Percentiles rank a stretch among this genome's conserved stretches.
These are phyloP conservation scores for Apiospora hydei DNA, from an alignment of 2,329 filamentous ascomycete species.

Conservation along the genomic window DNA sequence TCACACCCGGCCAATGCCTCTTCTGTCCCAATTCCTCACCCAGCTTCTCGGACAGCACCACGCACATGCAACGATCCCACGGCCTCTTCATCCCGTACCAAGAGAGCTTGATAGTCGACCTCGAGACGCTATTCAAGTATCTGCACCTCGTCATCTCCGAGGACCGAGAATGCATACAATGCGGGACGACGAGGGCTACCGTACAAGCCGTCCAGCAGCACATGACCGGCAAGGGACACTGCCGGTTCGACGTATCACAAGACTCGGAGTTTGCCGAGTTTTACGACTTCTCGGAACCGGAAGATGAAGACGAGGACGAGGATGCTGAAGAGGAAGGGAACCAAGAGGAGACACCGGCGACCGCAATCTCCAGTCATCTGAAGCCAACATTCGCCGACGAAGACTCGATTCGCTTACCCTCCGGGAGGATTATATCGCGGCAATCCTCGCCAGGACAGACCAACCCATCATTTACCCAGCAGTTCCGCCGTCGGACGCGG, in stretches of 20 bases:
- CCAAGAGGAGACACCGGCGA: constrained; percentile 23
- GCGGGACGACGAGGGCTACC: constrained; percentile 51
- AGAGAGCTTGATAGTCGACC: constrained; percentile 51
- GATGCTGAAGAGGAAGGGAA: constrained; percentile 25
- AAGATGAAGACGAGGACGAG: constrained; percentile 26
- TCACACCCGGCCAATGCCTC: constrained; percentile 37
- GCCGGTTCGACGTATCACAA: constrained; percentile 35
- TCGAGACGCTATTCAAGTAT: constrained; percentile 55
- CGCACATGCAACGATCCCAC: constrained; percentile 58
- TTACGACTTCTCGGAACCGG: constrained; percentile 35
- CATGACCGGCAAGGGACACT: constrained; percentile 40
- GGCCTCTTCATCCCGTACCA: constrained; percentile 52
- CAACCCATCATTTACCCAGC: not conserved
- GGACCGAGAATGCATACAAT: constrained; percentile 59
- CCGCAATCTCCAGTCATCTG: constrained; percentile 22
- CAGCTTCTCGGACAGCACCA: constrained; percentile 46
- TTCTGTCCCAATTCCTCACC: constrained; percentile 32
- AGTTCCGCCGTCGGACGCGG: not conserved
- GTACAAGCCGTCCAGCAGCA: constrained; percentile 56
- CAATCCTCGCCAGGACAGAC: not conserved
- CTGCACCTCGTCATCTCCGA: constrained; percentile 55
- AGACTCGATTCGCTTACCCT: constrained; percentile 37
- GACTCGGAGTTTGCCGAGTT: constrained; percentile 39
- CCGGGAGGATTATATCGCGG: constrained; percentile 36
- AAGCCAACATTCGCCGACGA: constrained; percentile 32